Conservation (phyloP, 257 asterid genomes). For the Knoxia roxburghii region DNA sequence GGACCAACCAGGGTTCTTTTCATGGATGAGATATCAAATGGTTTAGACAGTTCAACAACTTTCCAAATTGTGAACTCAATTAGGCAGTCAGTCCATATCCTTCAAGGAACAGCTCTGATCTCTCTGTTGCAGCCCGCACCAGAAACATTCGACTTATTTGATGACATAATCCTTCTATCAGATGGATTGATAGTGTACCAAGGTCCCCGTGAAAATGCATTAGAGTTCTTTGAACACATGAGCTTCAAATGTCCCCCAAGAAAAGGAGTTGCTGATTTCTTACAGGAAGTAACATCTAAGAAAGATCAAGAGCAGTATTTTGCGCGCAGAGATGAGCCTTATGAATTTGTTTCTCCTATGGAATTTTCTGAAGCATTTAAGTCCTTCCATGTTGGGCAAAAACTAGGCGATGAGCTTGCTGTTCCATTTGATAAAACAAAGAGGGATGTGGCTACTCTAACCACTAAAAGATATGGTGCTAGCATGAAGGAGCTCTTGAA, state of each 20-base stretch:
- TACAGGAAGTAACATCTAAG: constrained; percentile 67
- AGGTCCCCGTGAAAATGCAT: constrained; percentile 72
- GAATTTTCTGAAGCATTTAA: constrained; percentile 20
- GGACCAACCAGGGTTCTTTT: constrained; percentile 86
- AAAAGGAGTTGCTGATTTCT: constrained; percentile 87
- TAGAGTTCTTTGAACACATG: constrained; percentile 67
- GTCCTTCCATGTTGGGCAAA: constrained; percentile 19
- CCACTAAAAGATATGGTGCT: constrained; percentile 32
- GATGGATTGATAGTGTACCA: constrained; percentile 79
- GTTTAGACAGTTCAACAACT: constrained; percentile 88
- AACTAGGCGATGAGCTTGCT: constrained; percentile 19
- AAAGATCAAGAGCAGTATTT: constrained; percentile 27
- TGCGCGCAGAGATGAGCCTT: constrained; percentile 14
- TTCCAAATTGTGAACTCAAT: constrained; percentile 74
- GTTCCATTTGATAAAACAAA: constrained; percentile 19
- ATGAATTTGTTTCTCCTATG: constrained; percentile 6
- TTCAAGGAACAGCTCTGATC: constrained; percentile 75
- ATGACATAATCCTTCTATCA: constrained; percentile 72
- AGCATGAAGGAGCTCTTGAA: constrained; percentile 64
- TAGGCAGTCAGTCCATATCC: constrained; percentile 65
- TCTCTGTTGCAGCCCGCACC: constrained; percentile 95
- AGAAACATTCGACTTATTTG: constrained; percentile 72
- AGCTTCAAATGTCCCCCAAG: constrained; percentile 86
- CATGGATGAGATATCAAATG: constrained; percentile 97
- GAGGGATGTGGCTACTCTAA: constrained; percentile 15